Evolutionary conservation across 2,329 filamentous ascomycete genomes (phyloP), one percentile per base, ranked within the genome.

Genomic region (Epichloe sp.): DNA sequence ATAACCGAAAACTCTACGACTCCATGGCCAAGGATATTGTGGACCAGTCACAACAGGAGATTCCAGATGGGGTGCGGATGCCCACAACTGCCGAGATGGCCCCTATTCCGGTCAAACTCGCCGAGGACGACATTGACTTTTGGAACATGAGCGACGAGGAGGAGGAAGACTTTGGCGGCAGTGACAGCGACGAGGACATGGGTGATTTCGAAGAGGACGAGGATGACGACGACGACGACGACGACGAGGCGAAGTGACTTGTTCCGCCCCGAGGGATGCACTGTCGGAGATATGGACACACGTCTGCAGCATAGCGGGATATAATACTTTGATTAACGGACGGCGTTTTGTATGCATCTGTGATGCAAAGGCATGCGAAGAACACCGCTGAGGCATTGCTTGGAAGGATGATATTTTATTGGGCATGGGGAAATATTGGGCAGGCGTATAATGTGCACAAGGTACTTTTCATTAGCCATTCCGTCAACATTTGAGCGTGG

Each of bases 1-100:
- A 90, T 59, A 69, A 83, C 35, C 80, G 81, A 0, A 71, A 74
- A 1, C 67, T 73, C 35, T 98, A 95, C 73, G 82, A 88, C 62
- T 68, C 72, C 43, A 77, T 76, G 59, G 88, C 91, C 2, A 75
- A 71, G 55, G 77, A 80, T 43, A 79, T 88, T 35, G 84, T 93
- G 4, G 81, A 85, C 56, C 72, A 71, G 44, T 90, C 87, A 12
- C 87, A 87, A 69, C 71, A 76, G 56, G 87, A 95, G 62, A 88
- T 95, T 3, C 91, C 93, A 0, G 70, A 72, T 0, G 88, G 78
- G 0, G 90, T 90, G 56, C 74, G 79, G 51, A 91, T 97, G 85
- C 93, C 93, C 0, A 88, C 84, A 0, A 78, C 82, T 49, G 67
- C 85, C 63, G 68, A 88, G 68, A 71, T 77, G 15, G 71, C 74